These are phyloP conservation scores for Heritiera fomes DNA, from an alignment of 345 rosid species.

Conservation along the genomic window DNA sequence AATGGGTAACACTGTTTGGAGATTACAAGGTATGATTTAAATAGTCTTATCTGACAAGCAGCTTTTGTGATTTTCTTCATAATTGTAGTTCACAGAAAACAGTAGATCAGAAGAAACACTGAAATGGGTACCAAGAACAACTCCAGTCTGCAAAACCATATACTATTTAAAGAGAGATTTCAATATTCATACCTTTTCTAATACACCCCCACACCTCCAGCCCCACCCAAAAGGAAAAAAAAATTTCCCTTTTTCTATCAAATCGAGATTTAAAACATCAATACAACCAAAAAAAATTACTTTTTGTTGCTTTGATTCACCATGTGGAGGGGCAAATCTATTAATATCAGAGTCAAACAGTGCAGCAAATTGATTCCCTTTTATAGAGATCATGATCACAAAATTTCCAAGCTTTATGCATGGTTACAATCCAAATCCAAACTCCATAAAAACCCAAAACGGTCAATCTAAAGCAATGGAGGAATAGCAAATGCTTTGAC, in stretches of 20 bases:
- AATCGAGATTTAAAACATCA: neutral
- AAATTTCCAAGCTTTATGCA: neutral
- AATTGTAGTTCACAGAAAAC: no score
- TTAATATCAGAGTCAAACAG: constrained; percentile 1
- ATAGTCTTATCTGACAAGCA: no score
- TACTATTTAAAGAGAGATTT: neutral
- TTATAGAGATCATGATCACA: neutral
- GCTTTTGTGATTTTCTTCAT: no score
- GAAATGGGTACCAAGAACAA: neutral
- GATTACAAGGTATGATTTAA: constrained; percentile 1
- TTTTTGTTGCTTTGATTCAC: constrained; percentile 6
- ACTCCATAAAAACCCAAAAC: neutral
- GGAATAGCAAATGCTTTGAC: constrained; percentile 4
- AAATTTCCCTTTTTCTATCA: neutral
- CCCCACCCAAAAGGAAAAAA: neutral
- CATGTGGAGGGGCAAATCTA: constrained; percentile 1
- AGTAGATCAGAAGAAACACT: neutral
- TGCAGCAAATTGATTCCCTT: constrained; percentile 21
- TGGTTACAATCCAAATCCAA: constrained; percentile 19
- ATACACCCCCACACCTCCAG: neutral
- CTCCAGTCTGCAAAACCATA: neutral
- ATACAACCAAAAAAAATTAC: neutral
- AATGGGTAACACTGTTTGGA: neutral
- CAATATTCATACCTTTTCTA: neutral
- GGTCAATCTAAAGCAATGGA: neutral